Evolutionary conservation across 2,329 filamentous ascomycete species (phyloP).

Genomic region (Fusarium secorum): DNA sequence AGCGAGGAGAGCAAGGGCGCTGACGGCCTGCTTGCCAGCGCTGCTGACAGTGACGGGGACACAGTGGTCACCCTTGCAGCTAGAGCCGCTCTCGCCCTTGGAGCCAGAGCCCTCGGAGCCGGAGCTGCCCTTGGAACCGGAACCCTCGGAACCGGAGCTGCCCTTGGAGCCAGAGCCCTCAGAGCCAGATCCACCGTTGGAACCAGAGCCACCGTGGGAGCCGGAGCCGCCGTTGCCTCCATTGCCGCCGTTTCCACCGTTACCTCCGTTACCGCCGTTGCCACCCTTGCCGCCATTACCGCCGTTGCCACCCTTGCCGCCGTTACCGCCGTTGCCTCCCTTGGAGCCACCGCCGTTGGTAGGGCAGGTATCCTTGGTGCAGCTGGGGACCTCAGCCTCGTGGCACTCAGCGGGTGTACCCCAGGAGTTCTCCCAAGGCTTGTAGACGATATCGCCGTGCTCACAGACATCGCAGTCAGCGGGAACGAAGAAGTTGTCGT

Average conservation of each 20-base stretch:
- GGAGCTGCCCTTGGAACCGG: neutral
- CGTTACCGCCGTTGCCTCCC: neutral
- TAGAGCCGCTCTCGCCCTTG: neutral
- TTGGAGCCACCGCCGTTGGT: neutral
- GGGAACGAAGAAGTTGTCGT: constrained; percentile 26
- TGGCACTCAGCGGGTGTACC: constrained; percentile 14
- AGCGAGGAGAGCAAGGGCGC: constrained; percentile 29
- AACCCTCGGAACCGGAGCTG: neutral
- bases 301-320: neutral
- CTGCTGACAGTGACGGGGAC: constrained; percentile 24
- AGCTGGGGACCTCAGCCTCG: constrained; percentile 1
- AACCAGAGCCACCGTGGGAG: neutral
- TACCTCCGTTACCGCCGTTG: rapidly evolving
- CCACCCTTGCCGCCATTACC: neutral
- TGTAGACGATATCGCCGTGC: constrained; percentile 32
- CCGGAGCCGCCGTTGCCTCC: neutral
- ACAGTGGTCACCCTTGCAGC: neutral
- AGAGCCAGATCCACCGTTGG: neutral
- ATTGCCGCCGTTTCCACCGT: rapidly evolving
- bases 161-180: neutral
- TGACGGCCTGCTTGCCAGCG: constrained; percentile 35
- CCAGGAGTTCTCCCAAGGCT: constrained; percentile 32
- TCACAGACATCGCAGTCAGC: constrained; percentile 22
- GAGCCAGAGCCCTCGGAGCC: neutral
- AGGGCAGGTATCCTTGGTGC: constrained; percentile 11